Evolutionary conservation across 352 stramenopile species (phyloP), one percentile per base, ranked within the genome.

Genomic region (Blastocystis sp.): DNA sequence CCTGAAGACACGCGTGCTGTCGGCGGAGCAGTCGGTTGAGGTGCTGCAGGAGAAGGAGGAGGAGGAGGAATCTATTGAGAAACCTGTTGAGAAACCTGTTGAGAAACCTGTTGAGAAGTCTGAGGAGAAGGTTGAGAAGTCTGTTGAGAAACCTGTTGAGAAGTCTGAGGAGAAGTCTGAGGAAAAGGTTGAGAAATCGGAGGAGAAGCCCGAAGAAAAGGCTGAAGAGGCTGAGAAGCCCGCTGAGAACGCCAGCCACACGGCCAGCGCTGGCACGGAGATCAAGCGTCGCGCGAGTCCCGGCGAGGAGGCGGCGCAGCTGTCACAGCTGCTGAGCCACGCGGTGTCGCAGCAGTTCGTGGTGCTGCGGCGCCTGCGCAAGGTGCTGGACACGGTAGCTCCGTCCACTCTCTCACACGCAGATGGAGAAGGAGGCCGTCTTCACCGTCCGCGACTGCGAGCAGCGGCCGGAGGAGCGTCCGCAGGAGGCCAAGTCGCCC

Each of bases 401-500:
- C 40, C 40, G 8, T 16, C 29, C 4, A 11, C 0, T 42, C 11
- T 34, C 0, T 21, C 18, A 42, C 16, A 81, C 48, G 21, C 42
- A 81, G 65, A 36, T 78, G 40, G 65, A 78, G 9, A 32, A 78
- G n/a, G 65, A 78, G 40, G 65, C 65, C 6, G 0, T 78, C 7
- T 29, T 29, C 4, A 29, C 32, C 27, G 56, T 29, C 18, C 65
- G 65, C 49, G 65, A 78, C 27, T 78, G 38, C 38, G 65, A 78
- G 65, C 65, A 78, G 42, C n/a, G 27, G 27, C 65, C 54, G n/a
- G 65, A 29, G 29, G 14, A 56, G 65, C 65, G 32, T 21, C 42
- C 18, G 0, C 54, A 40, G 0, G 56, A 56, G 21, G 32, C 32
- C 27, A 36, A 34, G 27, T 59, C 65, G 11, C 36, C 56, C 29